Evolutionary conservation across 805 yeast genomes (phyloP).

Genomic region (Wickerhamiella qilinensis): DNA sequence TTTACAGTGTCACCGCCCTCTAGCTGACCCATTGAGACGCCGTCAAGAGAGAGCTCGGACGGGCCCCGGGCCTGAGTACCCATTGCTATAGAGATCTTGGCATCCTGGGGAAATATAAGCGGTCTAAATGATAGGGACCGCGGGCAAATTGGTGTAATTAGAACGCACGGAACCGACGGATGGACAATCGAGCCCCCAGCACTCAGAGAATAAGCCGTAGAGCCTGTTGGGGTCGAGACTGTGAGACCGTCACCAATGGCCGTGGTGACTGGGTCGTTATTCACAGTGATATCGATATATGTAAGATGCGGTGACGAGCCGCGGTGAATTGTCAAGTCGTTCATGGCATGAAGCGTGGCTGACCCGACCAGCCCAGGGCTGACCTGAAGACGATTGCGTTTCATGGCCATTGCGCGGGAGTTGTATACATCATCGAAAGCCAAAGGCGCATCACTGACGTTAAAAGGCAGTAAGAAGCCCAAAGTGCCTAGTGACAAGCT

Average conservation of each 20-base stretch:
- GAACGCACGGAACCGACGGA: constrained; percentile 67
- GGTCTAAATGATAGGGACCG: constrained; percentile 85
- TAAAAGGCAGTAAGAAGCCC: constrained; percentile 81
- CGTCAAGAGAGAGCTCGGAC: constrained; percentile 61
- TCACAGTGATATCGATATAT: constrained; percentile 68
- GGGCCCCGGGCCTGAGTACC: constrained; percentile 23
- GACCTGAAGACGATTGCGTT: constrained; percentile 46
- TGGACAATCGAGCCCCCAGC: constrained; percentile 91
- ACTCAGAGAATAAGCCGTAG: constrained; percentile 79
- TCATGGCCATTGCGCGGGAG: constrained; percentile 54
- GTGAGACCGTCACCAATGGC: constrained; percentile 87
- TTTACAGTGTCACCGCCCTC: constrained; percentile 42
- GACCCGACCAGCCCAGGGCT: constrained; percentile 4
- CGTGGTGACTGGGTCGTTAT: constrained; percentile 69
- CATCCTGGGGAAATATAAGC: constrained; percentile 58
- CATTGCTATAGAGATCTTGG: constrained; percentile 35
- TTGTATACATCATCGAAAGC: constrained; percentile 54
- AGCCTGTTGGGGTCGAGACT: constrained; percentile 83
- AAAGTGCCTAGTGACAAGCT: constrained; percentile 82
- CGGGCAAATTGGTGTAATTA: constrained; percentile 85
- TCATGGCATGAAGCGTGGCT: constrained; percentile 62
- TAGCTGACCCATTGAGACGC: constrained; percentile 56
- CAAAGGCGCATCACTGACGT: constrained; percentile 40
- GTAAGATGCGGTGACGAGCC: constrained; percentile 80
- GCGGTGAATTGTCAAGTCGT: constrained; percentile 76